Evolutionary conservation across 2,329 filamentous ascomycete species (phyloP), one percentile per base, ranked within the genome.

Genomic region (Coleophoma eucalyptorum): DNA sequence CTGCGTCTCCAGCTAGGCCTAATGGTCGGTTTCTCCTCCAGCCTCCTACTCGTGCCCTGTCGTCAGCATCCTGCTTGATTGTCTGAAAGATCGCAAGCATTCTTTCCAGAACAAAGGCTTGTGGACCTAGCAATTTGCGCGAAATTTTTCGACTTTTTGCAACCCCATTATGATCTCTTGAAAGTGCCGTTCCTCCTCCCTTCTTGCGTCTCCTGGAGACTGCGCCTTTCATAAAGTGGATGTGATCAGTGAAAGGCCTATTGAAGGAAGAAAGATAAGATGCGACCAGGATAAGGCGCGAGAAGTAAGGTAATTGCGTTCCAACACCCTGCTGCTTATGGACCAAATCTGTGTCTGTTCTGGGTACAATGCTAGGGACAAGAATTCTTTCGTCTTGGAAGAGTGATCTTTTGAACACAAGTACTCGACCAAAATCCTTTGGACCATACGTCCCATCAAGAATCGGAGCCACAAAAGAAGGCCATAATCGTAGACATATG

Each of bases 251-350:
- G n/a, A 83, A 79, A 1, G 86, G 72, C 13, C 86, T 81, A 65
- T 92, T 94, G 75, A 90, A 89, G 1, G 87, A 90, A 47, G 89
- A 87, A 3, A 94, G 80, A 69, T 94, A 94, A 3, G 89, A 86
- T 34, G 89, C 83, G 21, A 91, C 76, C 11, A 94, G 79, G 26
- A 93, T 77, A 48, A 89, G 79, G 38, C 88, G 86, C 2, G 89
- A 85, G 46, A 85, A 87, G 49, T 84, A 85, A 0, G 89, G 89
- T 5, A 94, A 76, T 37, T 65, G 73, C 20, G 72, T 65, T 1
- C 78, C 74, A 4, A 86, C 74, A 55, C 79, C 78, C 43, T 51
- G 50, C 38, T 53, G 49, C 18, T 46, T 52, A 18, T 32, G 33
- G 13, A 26, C 11, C 19, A 26, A 26, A 26, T 55, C 41, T 2